Evolutionary conservation across 108 stramenopile genomes (phyloP).

Genomic region (Nitzschia palea): DNA sequence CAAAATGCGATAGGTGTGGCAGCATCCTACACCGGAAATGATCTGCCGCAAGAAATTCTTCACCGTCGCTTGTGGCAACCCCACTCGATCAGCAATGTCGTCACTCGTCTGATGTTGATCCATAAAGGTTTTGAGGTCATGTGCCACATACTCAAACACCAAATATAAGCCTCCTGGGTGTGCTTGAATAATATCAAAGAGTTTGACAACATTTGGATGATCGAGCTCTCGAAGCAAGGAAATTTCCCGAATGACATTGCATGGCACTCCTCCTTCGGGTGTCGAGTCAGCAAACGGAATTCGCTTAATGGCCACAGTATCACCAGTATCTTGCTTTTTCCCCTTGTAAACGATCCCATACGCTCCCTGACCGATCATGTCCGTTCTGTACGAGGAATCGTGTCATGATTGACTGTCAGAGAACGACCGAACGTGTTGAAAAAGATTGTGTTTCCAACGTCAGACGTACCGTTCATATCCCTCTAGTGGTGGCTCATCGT

Average conservation of each 20-base stretch:
- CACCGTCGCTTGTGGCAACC: slow-evolving; percentile 65
- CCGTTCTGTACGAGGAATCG: slow-evolving; percentile 72
- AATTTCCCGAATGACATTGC: slow-evolving; percentile 92
- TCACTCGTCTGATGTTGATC: slow-evolving; percentile 70
- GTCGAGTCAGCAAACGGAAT: slow-evolving; percentile 85
- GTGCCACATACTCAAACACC: slow-evolving; percentile 85
- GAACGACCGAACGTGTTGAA: too few relatives aligned
- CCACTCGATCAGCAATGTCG: slow-evolving; percentile 71
- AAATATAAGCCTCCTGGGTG: slow-evolving; percentile 79
- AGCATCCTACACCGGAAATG: slow-evolving; percentile 84
- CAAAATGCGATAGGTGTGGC: slow-evolving; percentile 85
- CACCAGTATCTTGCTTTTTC: slow-evolving; percentile 72
- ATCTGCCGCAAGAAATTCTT: slow-evolving; percentile 80
- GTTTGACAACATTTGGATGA: slow-evolving; percentile 81
- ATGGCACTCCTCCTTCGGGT: slow-evolving; percentile 88
- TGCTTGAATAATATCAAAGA: slow-evolving; percentile 81
- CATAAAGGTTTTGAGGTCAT: slow-evolving; percentile 87
- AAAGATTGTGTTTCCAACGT: too few relatives aligned
- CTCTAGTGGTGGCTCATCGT: slow-evolving; percentile 82
- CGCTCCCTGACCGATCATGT: slow-evolving; percentile 98
- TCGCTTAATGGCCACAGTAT: slow-evolving; percentile 87
- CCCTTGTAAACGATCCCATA: slow-evolving; percentile 99
- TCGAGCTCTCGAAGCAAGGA: slow-evolving; percentile 80
- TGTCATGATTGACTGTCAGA: too few relatives aligned
- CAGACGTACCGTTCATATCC: slow-evolving; percentile 78